phyloP scores from a whole-genome alignment of 1,284 basidiomycete genomes.

The Papiliotrema flavescens region DNA sequence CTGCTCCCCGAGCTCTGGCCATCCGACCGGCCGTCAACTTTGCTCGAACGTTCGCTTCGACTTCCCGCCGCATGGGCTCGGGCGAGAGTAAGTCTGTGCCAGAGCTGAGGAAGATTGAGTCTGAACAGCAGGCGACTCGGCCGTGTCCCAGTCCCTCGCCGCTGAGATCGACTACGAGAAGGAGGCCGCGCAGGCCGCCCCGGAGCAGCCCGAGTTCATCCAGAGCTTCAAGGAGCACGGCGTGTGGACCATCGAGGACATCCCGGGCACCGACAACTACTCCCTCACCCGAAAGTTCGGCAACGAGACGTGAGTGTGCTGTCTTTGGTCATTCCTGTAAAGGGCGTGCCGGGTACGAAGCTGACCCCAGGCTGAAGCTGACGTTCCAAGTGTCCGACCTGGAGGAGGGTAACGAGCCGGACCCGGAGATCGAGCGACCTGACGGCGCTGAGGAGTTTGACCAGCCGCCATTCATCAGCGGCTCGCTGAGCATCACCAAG shows the following conservation, averaged over 20 bases:
- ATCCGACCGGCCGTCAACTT: constrained; percentile 14
- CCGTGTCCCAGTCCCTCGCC: constrained; percentile 68
- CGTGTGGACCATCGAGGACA: constrained; percentile 80
- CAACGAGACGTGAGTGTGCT: constrained; percentile 76
- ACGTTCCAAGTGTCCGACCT: constrained; percentile 50
- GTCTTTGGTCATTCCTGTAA: neutral
- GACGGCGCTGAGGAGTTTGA: constrained; percentile 19
- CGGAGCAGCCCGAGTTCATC: constrained; percentile 69
- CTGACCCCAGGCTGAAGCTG: constrained; percentile 38
- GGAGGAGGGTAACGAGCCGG: constrained; percentile 28
- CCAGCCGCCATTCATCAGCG: constrained; percentile 56
- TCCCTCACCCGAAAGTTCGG: constrained; percentile 77
- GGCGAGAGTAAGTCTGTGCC: constrained; percentile 41
- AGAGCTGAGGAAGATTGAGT: neutral
- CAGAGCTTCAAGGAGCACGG: constrained; percentile 68
- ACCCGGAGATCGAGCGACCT: constrained; percentile 33
- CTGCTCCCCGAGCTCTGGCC: constrained; percentile 6
- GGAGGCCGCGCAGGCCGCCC: constrained; percentile 55
- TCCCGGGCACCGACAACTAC: constrained; percentile 75
- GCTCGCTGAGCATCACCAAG: constrained; percentile 72
- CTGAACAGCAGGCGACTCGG: constrained; percentile 16
- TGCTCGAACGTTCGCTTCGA: constrained; percentile 32
- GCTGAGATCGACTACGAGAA: constrained; percentile 85
- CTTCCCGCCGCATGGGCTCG: constrained; percentile 29
- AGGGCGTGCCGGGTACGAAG: neutral